A percentile compares a stretch with the other conserved stretches of the same genome.
Conservation (phyloP, 2,329 filamentous ascomycete species). For the Alternaria conjuncta region DNA sequence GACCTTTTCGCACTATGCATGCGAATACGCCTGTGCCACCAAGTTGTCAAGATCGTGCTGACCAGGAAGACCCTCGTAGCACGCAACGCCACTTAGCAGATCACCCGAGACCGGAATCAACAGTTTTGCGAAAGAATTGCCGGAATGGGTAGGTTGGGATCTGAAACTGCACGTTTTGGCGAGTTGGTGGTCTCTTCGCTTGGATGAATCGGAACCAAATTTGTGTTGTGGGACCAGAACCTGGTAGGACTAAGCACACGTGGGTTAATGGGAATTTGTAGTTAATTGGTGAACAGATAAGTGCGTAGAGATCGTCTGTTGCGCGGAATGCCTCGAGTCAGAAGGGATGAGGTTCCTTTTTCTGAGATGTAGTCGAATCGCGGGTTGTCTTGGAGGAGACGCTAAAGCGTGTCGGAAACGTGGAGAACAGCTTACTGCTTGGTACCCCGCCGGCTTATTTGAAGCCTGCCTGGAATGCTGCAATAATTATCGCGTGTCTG, state of each 20-base stretch:
- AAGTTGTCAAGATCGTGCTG: not conserved
- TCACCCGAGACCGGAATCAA: conserved; percentile 33
- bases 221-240: not conserved
- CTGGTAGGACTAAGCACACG: not conserved
- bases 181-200: conserved; percentile 8
- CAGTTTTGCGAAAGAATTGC: conserved; percentile 21
- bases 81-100: conserved; percentile 27
- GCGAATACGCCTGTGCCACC: not conserved
- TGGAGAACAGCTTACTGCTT: not conserved
- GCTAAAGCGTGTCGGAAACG: not conserved
- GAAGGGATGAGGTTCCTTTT: not conserved
- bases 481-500: not conserved
- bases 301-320: not conserved
- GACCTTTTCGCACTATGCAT: not conserved
- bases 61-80: conserved; percentile 9
- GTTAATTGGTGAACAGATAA: not conserved
- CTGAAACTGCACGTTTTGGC: conserved; percentile 7
- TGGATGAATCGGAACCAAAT: conserved; percentile 11
- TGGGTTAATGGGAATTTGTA: not conserved
- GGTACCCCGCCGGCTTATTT: not conserved
- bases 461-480: not conserved
- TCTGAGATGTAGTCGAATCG: not conserved
- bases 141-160: conserved; percentile 27
- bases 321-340: not conserved
- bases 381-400: not conserved